Percentiles rank a stretch among this genome's conserved stretches.
Evolutionary conservation across 768 basidiomycete genomes (phyloP).

Genomic region (Mycena alexandri): DNA sequence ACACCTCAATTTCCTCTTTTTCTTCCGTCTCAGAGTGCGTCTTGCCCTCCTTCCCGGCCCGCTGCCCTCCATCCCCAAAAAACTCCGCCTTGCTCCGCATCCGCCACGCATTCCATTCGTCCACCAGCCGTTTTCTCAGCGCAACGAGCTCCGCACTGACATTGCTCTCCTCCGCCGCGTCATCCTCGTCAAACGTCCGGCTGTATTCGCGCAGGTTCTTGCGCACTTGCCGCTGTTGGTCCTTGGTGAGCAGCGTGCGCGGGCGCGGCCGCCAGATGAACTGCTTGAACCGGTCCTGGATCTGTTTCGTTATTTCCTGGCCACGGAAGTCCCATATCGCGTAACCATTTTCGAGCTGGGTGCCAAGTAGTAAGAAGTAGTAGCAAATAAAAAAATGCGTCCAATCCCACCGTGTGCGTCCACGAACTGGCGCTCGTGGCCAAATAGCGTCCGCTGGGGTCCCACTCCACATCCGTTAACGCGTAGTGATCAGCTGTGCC

Average conservation of each 20-base stretch:
- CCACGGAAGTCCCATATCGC: conserved; percentile 99
- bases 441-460: conserved; percentile 94
- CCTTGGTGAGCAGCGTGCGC: conserved; percentile 85
- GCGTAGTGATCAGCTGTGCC: conserved; percentile 95
- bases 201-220: conserved; percentile 94
- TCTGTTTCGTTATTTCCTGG: conserved; percentile 90
- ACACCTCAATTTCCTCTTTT: conserved; percentile 93
- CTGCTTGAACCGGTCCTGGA: conserved; percentile 97
- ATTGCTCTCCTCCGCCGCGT: conserved; percentile 94
- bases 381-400: conserved; percentile 15
- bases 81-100: conserved; percentile 74
- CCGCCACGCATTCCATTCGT: conserved; percentile 99
- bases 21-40: conserved; percentile 53
- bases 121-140: conserved; percentile 89
- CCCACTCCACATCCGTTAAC: conserved; percentile 98
- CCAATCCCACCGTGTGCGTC: conserved; percentile 84
- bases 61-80: conserved; percentile 64
- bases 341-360: conserved; percentile 94
- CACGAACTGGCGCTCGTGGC: conserved; percentile 95
- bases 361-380: conserved; percentile 17
- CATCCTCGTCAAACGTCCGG: conserved; percentile 94
- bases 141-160: conserved; percentile 95
- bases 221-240: conserved; percentile 87
- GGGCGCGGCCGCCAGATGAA: conserved; percentile 99
- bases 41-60: conserved; percentile 47